phyloP scores from a whole-genome alignment of 352 stramenopile genomes.

The Blastocystis sp. region DNA sequence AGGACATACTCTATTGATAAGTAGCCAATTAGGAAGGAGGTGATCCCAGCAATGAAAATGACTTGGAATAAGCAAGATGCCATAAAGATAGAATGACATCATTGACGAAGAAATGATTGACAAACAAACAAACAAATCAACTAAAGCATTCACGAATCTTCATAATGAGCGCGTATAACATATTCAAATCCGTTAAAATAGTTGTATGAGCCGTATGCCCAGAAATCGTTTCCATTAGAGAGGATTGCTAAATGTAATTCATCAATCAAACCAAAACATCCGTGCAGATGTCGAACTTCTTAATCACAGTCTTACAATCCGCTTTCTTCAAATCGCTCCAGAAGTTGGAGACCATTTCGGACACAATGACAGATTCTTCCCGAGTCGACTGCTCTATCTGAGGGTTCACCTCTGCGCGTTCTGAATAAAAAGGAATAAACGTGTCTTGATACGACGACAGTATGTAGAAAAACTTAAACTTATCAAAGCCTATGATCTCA shows the following conservation, averaged over 20 bases:
- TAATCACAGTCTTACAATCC: not conserved
- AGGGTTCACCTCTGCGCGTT: not conserved
- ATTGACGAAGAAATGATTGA: not conserved
- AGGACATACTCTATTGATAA: conserved; percentile 23
- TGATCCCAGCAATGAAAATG: conserved; percentile 8
- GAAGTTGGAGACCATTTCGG: conserved; percentile 14
- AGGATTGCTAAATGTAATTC: not conserved
- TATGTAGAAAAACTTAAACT: conserved; percentile 24
- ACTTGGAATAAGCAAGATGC: not conserved
- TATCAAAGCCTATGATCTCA: not conserved
- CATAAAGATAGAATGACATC: not conserved
- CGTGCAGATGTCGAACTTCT: conserved; percentile 27
- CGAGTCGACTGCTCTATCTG: not conserved
- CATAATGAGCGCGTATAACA: conserved; percentile 32
- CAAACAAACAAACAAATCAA: not conserved
- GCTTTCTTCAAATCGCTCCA: conserved; percentile 40
- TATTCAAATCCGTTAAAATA: conserved; percentile 38
- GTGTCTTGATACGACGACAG: conserved; percentile 55
- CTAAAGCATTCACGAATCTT: conserved; percentile 54
- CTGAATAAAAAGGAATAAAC: conserved; percentile 53
- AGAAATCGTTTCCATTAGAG: not conserved
- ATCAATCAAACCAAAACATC: not conserved
- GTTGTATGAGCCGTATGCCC: not conserved
- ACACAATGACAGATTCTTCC: not conserved
- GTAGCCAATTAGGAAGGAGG: conserved; percentile 7